Conservation (phyloP, 1,284 basidiomycete genomes). For the Cutaneotrichosporon cavernicola region DNA sequence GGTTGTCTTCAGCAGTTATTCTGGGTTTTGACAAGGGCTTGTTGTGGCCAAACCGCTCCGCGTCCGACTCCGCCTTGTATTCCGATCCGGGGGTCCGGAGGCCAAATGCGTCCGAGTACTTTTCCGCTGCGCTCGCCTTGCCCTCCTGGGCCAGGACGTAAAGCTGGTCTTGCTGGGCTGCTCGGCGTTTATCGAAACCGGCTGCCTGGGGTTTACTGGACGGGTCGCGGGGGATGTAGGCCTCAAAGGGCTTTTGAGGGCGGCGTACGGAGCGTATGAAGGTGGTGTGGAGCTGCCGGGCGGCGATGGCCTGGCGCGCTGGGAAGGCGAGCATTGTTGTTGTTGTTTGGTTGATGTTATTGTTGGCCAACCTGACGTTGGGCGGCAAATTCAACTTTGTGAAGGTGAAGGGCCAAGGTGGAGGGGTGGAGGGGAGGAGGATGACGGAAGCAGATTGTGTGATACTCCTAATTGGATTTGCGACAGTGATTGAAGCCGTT, state of each 20-base stretch:
- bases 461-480: too few relatives aligned
- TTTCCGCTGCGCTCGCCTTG: background rate
- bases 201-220: background rate
- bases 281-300: background rate
- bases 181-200: background rate
- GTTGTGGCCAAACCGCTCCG: background rate
- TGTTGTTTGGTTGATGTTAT: background rate
- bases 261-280: background rate
- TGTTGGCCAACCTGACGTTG: background rate
- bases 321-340: background rate
- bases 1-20: background rate
- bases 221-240: conserved; percentile 1
- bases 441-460: too few relatives aligned
- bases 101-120: conserved; percentile 3
- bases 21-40: too few relatives aligned
- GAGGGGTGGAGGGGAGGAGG: too few relatives aligned
- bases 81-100: background rate
- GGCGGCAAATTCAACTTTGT: background rate
- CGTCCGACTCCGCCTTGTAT: background rate
- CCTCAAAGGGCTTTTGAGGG: conserved; percentile 10
- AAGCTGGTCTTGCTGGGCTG: background rate
- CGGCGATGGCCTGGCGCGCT: background rate
- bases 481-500: too few relatives aligned
- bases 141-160: background rate
- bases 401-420: too few relatives aligned